Evolutionary conservation across 2,329 filamentous ascomycete genomes (phyloP).

Genomic region (Epichloe amarillans): DNA sequence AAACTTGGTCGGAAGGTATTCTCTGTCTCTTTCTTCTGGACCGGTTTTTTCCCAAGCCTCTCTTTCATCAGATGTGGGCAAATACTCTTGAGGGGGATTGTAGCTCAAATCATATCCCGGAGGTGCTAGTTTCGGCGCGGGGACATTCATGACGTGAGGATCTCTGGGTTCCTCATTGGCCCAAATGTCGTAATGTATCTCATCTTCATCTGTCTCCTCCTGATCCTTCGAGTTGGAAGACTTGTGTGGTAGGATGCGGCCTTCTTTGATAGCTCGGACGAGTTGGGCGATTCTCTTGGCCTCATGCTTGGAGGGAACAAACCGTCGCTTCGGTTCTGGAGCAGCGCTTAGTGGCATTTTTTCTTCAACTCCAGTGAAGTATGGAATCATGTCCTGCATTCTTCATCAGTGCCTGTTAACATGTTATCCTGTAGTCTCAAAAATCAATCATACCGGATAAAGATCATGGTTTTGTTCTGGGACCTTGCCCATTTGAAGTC

Average conservation of each 20-base stretch:
- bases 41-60: constrained; percentile 76
- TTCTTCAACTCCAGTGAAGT: constrained; percentile 82
- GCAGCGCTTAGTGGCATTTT: constrained; percentile 91
- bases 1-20: constrained; percentile 74
- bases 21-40: constrained; percentile 79
- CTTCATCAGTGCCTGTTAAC: not conserved
- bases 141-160: constrained; percentile 85
- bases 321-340: constrained; percentile 89
- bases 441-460: constrained; percentile 54
- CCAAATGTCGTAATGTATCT: constrained; percentile 81
- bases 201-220: constrained; percentile 58
- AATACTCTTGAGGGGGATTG: constrained; percentile 87
- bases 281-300: constrained; percentile 95
- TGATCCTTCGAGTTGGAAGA: constrained; percentile 53
- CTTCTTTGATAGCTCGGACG: constrained; percentile 88
- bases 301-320: constrained; percentile 93
- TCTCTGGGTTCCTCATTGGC: constrained; percentile 75
- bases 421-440: not conserved
- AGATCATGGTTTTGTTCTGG: constrained; percentile 83
- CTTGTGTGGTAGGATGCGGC: constrained; percentile 83
- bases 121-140: constrained; percentile 88
- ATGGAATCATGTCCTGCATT: constrained; percentile 69
- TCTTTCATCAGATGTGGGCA: constrained; percentile 74
- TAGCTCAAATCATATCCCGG: constrained; percentile 94
- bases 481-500: constrained; percentile 78